A percentile compares a stretch with the other conserved stretches of the same genome.
These are phyloP conservation scores for Rhodamnia rubescens DNA, from an alignment of 345 rosid genomes.

Conservation along the genomic window DNA sequence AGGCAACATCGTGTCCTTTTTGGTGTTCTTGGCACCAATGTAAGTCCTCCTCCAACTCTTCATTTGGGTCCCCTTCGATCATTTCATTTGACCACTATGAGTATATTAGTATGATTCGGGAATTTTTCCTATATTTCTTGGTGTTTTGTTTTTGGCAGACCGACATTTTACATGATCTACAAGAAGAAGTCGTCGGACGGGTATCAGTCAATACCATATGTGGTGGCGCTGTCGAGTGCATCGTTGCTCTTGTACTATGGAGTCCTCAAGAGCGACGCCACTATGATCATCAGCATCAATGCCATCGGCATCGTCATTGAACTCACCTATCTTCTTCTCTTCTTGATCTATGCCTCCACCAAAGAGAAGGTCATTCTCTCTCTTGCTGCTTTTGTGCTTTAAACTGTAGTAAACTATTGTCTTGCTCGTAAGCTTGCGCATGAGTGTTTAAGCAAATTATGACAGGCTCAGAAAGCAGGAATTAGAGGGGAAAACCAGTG, in stretches of 20 bases:
- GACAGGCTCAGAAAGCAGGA: neutral
- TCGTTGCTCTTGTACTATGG: slow-evolving; percentile 61
- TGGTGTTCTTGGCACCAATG: slow-evolving; percentile 76
- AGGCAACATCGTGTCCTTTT: slow-evolving; percentile 64
- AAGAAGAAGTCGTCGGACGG: slow-evolving; percentile 66
- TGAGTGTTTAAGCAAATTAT: neutral
- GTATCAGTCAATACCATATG: slow-evolving; percentile 61
- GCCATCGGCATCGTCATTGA: slow-evolving; percentile 50
- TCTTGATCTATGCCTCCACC: slow-evolving; percentile 47
- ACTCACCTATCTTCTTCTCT: slow-evolving; percentile 31
- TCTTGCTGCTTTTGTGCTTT: neutral
- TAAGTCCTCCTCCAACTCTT: slow-evolving; percentile 14
- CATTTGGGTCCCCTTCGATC: neutral
- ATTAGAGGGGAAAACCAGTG: neutral
- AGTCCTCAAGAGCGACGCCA: slow-evolving; percentile 29
- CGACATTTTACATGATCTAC: slow-evolving; percentile 46
- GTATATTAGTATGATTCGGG: neutral
- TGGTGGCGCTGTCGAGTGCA: slow-evolving; percentile 52
- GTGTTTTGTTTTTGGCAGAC: slow-evolving; percentile 21
- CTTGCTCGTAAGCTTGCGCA: neutral
- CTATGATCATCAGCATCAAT: slow-evolving; percentile 53
- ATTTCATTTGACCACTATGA: neutral
- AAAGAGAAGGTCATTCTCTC: slow-evolving; percentile 29
- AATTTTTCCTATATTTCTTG: neutral
- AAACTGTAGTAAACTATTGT: neutral